These are phyloP conservation scores for Clarireedia hainanense DNA, from an alignment of 2,329 filamentous ascomycete genomes.

Conservation along the genomic window DNA sequence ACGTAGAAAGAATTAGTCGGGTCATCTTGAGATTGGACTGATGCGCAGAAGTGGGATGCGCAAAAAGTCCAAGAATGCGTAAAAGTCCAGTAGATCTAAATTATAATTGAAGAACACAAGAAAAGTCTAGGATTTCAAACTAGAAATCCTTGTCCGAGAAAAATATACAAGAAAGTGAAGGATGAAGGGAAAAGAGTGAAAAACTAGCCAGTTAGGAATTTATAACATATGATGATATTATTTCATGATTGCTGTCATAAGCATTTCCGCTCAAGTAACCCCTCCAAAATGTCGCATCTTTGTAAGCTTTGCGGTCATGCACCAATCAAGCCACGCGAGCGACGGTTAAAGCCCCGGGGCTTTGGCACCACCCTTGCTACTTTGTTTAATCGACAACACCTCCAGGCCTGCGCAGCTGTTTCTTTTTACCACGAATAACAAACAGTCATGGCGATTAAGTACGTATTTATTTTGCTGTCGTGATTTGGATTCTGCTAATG, in stretches of 20 bases:
- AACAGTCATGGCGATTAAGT: constrained; percentile 43
- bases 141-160: background rate
- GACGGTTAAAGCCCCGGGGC: background rate
- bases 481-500: constrained; percentile 12
- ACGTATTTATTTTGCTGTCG: constrained; percentile 22
- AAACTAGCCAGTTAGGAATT: background rate
- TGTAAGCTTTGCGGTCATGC: constrained; percentile 1
- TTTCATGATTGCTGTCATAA: constrained; percentile 3
- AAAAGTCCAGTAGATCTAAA: too few relatives aligned
- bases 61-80: background rate
- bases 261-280: constrained; percentile 1
- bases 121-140: background rate
- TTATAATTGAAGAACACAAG: background rate
- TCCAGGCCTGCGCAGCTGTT: constrained; percentile 3
- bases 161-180: constrained; percentile 1
- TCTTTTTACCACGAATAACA: background rate
- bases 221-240: background rate
- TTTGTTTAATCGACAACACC: constrained; percentile 1
- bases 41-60: constrained; percentile 3
- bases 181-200: background rate
- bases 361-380: background rate
- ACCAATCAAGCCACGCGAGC: background rate
- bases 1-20: constrained; percentile 78
- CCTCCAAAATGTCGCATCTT: constrained; percentile 5
- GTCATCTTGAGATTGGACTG: constrained; percentile 43